These are phyloP conservation scores for Yamadazyma scolyti DNA, from an alignment of 805 yeast species.

Conservation along the genomic window DNA sequence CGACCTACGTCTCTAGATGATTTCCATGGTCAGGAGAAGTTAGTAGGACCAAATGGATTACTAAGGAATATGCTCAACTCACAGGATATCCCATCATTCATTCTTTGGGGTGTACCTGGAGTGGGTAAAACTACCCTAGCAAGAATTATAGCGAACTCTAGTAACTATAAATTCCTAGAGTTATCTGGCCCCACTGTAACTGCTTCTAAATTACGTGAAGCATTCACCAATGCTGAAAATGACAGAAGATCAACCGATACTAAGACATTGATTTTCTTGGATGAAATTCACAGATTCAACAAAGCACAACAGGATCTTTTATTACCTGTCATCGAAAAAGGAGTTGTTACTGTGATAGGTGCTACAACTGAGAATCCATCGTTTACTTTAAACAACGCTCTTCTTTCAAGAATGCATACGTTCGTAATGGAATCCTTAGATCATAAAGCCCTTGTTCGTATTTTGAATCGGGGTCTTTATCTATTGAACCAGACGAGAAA, in stretches of 20 bases:
- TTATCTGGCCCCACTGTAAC: slow-evolving; percentile 38
- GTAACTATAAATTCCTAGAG: slow-evolving; percentile 32
- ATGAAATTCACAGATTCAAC: slow-evolving; percentile 43
- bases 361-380: slow-evolving; percentile 66
- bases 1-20: slow-evolving; percentile 36
- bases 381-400: slow-evolving; percentile 38
- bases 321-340: slow-evolving; percentile 40
- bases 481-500: slow-evolving; percentile 59
- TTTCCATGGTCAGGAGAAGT: slow-evolving; percentile 39
- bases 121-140: slow-evolving; percentile 44
- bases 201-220: slow-evolving; percentile 32
- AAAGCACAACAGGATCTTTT: slow-evolving; percentile 41
- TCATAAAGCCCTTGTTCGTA: slow-evolving; percentile 27
- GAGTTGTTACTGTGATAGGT: slow-evolving; percentile 36
- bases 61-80: slow-evolving; percentile 31
- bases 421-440: slow-evolving; percentile 40
- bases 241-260: slow-evolving; percentile 31
- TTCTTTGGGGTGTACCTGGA: slow-evolving; percentile 45
- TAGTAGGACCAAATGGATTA: slow-evolving; percentile 35
- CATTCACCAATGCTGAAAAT: slow-evolving; percentile 33
- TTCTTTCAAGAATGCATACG: slow-evolving; percentile 42
- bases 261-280: slow-evolving; percentile 40
- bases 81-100: slow-evolving; percentile 35
- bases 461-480: slow-evolving; percentile 33
- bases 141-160: slow-evolving; percentile 31